Evolutionary conservation across 495 filamentous ascomycete genomes (phyloP).

Genomic region (Xylaria venustula): DNA sequence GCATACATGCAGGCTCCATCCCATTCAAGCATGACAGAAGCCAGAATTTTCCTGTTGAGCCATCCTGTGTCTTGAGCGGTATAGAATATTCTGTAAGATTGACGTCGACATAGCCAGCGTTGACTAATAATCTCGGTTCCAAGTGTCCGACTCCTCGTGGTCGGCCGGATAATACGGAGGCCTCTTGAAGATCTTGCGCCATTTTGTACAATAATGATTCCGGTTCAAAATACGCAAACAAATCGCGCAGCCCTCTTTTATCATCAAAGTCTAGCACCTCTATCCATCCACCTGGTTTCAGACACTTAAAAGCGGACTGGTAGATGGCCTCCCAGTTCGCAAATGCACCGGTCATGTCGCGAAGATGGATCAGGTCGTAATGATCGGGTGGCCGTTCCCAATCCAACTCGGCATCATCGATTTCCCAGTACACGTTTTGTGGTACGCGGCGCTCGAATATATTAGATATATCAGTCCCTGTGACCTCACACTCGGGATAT

Average conservation of each 20-base stretch:
- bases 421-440: conserved; percentile 67
- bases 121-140: conserved; percentile 44
- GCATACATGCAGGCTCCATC: conserved; percentile 60
- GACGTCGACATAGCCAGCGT: conserved; percentile 63
- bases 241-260: conserved; percentile 32
- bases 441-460: conserved; percentile 55
- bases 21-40: conserved; percentile 63
- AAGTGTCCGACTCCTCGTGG: conserved; percentile 57
- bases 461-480: conserved; percentile 67
- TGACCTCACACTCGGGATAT: conserved; percentile 62
- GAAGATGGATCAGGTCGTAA: conserved; percentile 67
- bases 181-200: conserved; percentile 37
- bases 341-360: conserved; percentile 63
- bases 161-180: conserved; percentile 41
- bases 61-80: conserved; percentile 57
- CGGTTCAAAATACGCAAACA: conserved; percentile 39
- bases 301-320: conserved; percentile 55
- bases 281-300: conserved; percentile 65
- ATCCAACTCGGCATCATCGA: conserved; percentile 64
- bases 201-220: conserved; percentile 37
- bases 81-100: conserved; percentile 54
- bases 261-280: conserved; percentile 60
- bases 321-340: conserved; percentile 62
- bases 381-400: conserved; percentile 54
- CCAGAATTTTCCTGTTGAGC: conserved; percentile 62